Conservation (phyloP, 768 basidiomycete genomes). For the Gautieria morchelliformis region DNA sequence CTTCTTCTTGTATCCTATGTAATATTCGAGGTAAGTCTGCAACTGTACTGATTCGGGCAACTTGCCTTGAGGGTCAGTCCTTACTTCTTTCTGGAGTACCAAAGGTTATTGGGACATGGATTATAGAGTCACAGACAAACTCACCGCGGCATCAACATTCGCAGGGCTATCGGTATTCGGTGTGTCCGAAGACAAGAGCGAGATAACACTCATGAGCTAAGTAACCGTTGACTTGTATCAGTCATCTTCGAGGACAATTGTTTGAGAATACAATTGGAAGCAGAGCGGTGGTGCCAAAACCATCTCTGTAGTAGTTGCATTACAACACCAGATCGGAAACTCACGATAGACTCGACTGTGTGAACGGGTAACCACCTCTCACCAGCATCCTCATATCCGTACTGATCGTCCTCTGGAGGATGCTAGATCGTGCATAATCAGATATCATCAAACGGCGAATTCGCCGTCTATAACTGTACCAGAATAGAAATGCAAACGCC, state of each 20-base stretch:
- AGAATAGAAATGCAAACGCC: slow-evolving; percentile 95
- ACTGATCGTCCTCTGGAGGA: slow-evolving; percentile 92
- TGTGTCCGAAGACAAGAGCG: slow-evolving; percentile 82
- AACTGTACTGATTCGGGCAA: not conserved
- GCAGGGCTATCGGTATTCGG: slow-evolving; percentile 92
- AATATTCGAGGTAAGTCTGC: not conserved
- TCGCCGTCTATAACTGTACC: slow-evolving; percentile 23
- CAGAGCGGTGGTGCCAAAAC: not conserved
- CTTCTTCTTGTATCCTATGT: slow-evolving; percentile 85
- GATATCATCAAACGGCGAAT: not conserved
- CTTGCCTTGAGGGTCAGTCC: slow-evolving; percentile 53
- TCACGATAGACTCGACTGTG: slow-evolving; percentile 90
- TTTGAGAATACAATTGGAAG: not conserved
- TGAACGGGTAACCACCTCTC: slow-evolving; percentile 99
- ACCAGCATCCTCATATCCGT: slow-evolving; percentile 92
- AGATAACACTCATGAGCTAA: slow-evolving; percentile 93
- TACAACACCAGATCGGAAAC: slow-evolving; percentile 14
- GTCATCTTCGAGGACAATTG: not conserved
- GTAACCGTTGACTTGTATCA: not conserved
- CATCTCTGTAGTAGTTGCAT: not conserved
- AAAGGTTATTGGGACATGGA: not conserved
- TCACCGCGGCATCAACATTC: slow-evolving; percentile 83
- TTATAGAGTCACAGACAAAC: slow-evolving; percentile 6
- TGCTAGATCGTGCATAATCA: slow-evolving; percentile 43
- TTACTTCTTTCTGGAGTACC: slow-evolving; percentile 48